phyloP scores from a whole-genome alignment of 257 asterid genomes.

The Scutellaria barbata region DNA sequence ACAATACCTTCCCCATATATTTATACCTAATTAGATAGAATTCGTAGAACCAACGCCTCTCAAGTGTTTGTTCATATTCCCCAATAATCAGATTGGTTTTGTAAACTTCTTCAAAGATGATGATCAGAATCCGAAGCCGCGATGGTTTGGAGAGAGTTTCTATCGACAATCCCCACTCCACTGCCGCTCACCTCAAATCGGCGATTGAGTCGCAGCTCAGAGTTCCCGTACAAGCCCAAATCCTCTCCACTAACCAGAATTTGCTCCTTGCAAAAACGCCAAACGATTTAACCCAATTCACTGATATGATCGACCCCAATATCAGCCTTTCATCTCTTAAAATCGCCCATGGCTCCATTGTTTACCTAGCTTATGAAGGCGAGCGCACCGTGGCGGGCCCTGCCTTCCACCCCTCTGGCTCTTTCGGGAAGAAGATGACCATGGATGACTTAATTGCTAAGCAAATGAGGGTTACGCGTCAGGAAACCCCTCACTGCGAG shows the following conservation, averaged over 20 bases:
- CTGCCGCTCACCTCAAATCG: conserved; percentile 67
- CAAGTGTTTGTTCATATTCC: conserved; percentile 41
- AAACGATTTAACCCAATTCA: conserved; percentile 58
- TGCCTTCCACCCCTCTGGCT: conserved; percentile 69
- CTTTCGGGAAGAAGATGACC: conserved; percentile 97
- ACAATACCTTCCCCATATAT: background rate
- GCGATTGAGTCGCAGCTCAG: conserved; percentile 78
- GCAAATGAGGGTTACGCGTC: conserved; percentile 89
- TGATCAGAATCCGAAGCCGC: conserved; percentile 97
- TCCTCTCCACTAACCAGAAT: conserved; percentile 84
- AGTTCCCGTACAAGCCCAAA: conserved; percentile 77
- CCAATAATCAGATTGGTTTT: background rate
- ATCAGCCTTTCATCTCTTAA: conserved; percentile 55
- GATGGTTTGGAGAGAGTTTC: conserved; percentile 93
- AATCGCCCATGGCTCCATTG: conserved; percentile 74
- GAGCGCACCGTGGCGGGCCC: conserved; percentile 88
- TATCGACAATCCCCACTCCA: conserved; percentile 68
- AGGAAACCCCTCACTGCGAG: conserved; percentile 89
- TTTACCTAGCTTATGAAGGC: conserved; percentile 81
- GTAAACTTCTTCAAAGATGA: conserved; percentile 54
- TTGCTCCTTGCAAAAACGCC: conserved; percentile 78
- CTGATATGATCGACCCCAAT: conserved; percentile 69
- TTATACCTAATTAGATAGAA: background rate
- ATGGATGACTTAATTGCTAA: conserved; percentile 95
- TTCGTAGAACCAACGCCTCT: conserved; percentile 32